Base-by-base conservation (phyloP, 495 filamentous ascomycete genomes). In the Trichoderma gamsii region DNA sequence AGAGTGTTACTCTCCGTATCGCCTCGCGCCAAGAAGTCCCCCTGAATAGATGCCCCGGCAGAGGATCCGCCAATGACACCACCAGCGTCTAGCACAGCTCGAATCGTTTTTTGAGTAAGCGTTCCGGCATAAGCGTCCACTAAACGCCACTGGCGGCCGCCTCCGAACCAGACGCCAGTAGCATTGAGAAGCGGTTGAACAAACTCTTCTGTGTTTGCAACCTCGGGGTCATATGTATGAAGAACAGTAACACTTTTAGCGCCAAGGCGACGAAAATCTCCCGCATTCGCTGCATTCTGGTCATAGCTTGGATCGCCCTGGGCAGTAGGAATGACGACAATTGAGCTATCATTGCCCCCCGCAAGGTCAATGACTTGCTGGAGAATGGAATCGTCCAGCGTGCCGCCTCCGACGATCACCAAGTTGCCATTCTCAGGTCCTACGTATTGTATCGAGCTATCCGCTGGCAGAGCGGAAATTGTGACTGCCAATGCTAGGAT, bases 261-360 rank as follows among this genome's bases (percentile, higher is more conserved):
- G 59, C 76, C 76, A 4, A 78, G 76, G 0, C 73, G 68, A 6
- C 76, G 71, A 66, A 78, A 78, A 0, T 70, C 66, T n/a, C 69
- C 67, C 25, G 76, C 76, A 16, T 65, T 29, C 0, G 74, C 73
- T 0, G 76, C 74, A 49, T 76, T 64, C 51, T 78, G 63, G 69
- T 76, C 73, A 68, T 78, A 76, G 0, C 59, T 71, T 16, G 63
- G 56, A 16, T 67, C 69, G 4, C 72, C 76, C 7, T 75, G 75
- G 0, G 75, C 76, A 0, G 75, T 79, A 46, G 82, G 81, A 41
- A 84, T 76, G 18, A 82, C 76, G 21, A 84, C 70, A 27, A 83
- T 81, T 3, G 81, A 79, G 1, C 77, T 77, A 21, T 79, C 75
- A 4, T 75, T 76, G 0, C 82, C 72, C 5, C 79, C 77, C 0